Evolutionary conservation across 371 early-diverging fungal genomes (phyloP).

Genomic region (Amoeboaphelidium protococcarum): DNA sequence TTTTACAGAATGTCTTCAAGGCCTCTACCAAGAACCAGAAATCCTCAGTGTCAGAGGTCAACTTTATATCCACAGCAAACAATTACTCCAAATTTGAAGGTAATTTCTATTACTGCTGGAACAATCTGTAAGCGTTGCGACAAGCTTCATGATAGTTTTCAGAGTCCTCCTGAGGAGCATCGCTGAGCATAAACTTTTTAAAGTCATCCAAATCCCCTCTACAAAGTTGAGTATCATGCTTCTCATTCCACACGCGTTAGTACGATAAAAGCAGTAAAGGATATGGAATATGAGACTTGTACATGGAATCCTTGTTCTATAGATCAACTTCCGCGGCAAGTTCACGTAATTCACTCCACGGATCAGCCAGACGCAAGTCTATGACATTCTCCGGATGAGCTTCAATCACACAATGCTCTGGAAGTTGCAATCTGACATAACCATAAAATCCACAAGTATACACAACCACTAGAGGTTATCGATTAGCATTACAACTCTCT

Average conservation of each 20-base stretch:
- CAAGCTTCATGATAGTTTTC: constrained; percentile 75
- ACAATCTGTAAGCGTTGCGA: constrained; percentile 17
- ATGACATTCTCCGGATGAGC: constrained; percentile 43
- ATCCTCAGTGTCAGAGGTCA: constrained; percentile 12
- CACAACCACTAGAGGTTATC: constrained; percentile 37
- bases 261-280: constrained; percentile 45
- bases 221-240: too few species aligned
- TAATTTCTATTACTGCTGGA: constrained; percentile 5
- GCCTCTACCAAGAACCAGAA: constrained; percentile 72
- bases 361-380: constrained; percentile 54
- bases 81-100: constrained; percentile 9
- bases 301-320: constrained; percentile 27
- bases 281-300: constrained; percentile 55
- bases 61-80: constrained; percentile 11
- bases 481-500: constrained; percentile 16
- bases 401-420: constrained; percentile 71
- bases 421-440: constrained; percentile 29
- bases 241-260: constrained; percentile 30
- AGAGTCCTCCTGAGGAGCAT: constrained; percentile 22
- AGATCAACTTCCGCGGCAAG: constrained; percentile 35
- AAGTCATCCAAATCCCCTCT: constrained; percentile 41
- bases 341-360: constrained; percentile 36
- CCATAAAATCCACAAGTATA: constrained; percentile 40
- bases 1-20: constrained; percentile 41
- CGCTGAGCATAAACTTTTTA: constrained; percentile 21